Percentiles rank a stretch among this genome's conserved stretches.
These are phyloP conservation scores for Eudorina sp. DNA, from an alignment of 139 green algal species.

Conservation along the genomic window DNA sequence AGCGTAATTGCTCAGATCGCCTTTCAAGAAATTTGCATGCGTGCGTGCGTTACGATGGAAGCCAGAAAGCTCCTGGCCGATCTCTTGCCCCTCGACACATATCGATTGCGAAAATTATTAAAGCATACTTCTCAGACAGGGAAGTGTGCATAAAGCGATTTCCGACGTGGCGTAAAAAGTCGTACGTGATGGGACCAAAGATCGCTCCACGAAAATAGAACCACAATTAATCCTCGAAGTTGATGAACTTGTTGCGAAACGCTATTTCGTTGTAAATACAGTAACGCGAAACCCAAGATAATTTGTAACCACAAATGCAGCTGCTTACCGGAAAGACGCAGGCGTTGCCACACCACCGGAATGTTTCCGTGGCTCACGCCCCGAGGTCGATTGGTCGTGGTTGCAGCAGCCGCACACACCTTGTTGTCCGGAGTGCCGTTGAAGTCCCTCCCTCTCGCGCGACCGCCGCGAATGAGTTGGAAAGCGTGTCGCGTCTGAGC, in stretches of 20 bases:
- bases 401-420: neutral
- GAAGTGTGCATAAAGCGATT: no score
- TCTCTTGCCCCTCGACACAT: neutral
- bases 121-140: no score
- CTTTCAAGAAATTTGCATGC: neutral
- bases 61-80: no score
- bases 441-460: neutral
- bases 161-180: no score
- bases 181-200: no score
- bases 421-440: neutral
- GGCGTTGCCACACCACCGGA: neutral
- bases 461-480: conserved; percentile 69
- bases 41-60: neutral
- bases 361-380: neutral
- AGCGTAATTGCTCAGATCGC: no score
- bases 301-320: neutral
- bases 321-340: neutral
- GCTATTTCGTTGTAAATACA: no score
- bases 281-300: no score
- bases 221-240: no score
- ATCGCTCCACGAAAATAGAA: no score
- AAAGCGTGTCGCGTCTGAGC: conserved; percentile 58
- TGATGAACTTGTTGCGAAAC: no score
- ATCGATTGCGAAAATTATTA: no score
- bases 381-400: neutral